Evolutionary conservation across 441 rosid species (phyloP), one percentile per base, ranked within the genome.

Genomic region (Iberis amara): DNA sequence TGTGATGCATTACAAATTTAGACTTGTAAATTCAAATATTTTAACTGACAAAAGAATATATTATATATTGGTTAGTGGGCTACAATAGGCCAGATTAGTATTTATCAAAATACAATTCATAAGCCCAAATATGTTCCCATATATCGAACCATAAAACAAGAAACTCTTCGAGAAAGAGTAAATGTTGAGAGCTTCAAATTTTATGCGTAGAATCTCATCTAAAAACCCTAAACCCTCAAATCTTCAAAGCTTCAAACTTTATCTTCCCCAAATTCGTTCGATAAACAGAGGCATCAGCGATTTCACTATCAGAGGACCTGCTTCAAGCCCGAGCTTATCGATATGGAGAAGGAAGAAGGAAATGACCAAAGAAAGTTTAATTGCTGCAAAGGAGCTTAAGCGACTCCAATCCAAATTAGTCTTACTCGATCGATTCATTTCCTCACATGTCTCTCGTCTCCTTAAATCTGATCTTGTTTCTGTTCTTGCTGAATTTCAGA

Each of bases 311-410:
- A 3, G 57, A 49, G 68, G 75, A 58, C 66, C 74, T 39, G 77
- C 86, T 21, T 84, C 89, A 1, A 82, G 82, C 32, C 98, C 95
- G 7, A 85, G 94, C 53, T 50, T 64, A 49, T 64, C 95, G 7
- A 81, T 91, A 78, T 91, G 96, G 96, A 77, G 96, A 71, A 68
- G 88, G 69, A 85, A 83, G 86, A 85, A 85, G 39, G 96, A 85
- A 67, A 79, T 88, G 63, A 78, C 87, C 51, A 88, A 91, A 73
- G 95, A 91, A 52, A 94, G 95, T 4, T 63, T 91, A 50, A 69
- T 87, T 39, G 81, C 69, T 2, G 94, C 96, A 24, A 85, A 88
- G 56, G 96, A 83, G 60, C 85, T 91, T 57, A 88, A 83, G 63
- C 80, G 94, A 5, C 77, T 88, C 9, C 96, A 76, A n/a, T 53